Percentiles rank a stretch among this genome's conserved stretches.
These are phyloP conservation scores for Hibiscus syriacus DNA, from an alignment of 345 rosid genomes.

Conservation along the genomic window DNA sequence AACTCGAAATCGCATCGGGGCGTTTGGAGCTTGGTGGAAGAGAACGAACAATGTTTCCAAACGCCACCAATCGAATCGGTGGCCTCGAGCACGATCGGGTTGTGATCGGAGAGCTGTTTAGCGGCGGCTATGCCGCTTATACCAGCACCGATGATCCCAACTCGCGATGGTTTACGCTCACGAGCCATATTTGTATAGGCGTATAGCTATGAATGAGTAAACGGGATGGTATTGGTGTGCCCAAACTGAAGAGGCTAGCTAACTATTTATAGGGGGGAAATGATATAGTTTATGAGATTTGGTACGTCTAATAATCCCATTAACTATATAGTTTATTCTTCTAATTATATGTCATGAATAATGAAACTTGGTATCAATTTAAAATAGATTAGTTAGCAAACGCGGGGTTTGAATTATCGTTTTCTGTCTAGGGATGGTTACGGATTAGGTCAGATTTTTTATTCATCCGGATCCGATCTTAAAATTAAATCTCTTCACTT, in stretches of 20 bases:
- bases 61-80: conserved; percentile 53
- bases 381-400: too few relatives aligned
- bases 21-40: conserved; percentile 38
- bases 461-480: too few relatives aligned
- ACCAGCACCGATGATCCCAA: conserved; percentile 62
- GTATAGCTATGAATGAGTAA: not conserved
- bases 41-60: conserved; percentile 47
- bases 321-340: too few relatives aligned
- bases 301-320: too few relatives aligned
- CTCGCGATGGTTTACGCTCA: conserved; percentile 19
- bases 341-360: too few relatives aligned
- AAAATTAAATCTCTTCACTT: too few relatives aligned
- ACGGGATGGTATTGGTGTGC: not conserved
- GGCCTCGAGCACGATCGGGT: conserved; percentile 37
- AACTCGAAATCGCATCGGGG: conserved; percentile 33
- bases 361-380: too few relatives aligned
- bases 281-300: not conserved
- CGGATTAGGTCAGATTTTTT: too few relatives aligned
- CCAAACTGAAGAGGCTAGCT: not conserved
- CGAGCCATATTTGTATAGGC: not conserved
- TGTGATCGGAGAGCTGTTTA: conserved; percentile 30
- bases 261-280: conserved; percentile 13
- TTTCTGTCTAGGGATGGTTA: too few relatives aligned
- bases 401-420: too few relatives aligned
- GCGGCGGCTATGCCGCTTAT: conserved; percentile 51